Evolutionary conservation across 2,329 filamentous ascomycete genomes (phyloP), one percentile per base, ranked within the genome.

Genomic region (Podosphaera xanthii): DNA sequence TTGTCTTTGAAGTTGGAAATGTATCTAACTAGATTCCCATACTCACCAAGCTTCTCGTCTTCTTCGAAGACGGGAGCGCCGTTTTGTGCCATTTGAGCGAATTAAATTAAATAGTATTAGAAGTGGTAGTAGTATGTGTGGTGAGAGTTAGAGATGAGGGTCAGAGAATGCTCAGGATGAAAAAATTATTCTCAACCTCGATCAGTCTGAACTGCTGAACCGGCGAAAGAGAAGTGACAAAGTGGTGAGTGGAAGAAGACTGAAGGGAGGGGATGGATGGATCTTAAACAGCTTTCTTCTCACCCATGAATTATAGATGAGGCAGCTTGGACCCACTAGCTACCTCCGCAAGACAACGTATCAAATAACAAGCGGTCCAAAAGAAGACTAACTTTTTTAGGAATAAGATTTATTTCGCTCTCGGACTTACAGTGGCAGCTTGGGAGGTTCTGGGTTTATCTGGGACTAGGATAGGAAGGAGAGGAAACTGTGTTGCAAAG

Each of bases 1-100:
- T 78, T 75, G 71, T 82, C 79, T 66, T 76, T 77, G 71, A 83
- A 83, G 68, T 78, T 80, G 64, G 79, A 81, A 70, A 84, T 83
- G 73, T 81, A 84, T 67, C 80, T 77, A 69, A 83, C 80, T 59
- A 84, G 73, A 58, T 80, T 79, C 64, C 77, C 76, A 71, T 83
- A 84, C 70, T 84, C 81, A 69, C 82, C 80, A 71, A 66, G 59
- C 40, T 67, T 65, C 14, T 64, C 62, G 59, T 64, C 63, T 60
- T 67, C 63, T 10, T 57, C 54, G 36, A 38, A 57, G 54, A 57
- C 54, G 54, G 10, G 44, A n/a, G 54, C 54, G 33, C 54, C 54
- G 10, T 57, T 57, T 57, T 57, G 54, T 22, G 54, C 54, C 54
- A 57, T 57, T 50, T 31, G 5, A 8, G 31, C 4, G 10, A 5